Base-by-base conservation (phyloP, 2,329 filamentous ascomycete genomes). In the Blumeriella jaapii region DNA sequence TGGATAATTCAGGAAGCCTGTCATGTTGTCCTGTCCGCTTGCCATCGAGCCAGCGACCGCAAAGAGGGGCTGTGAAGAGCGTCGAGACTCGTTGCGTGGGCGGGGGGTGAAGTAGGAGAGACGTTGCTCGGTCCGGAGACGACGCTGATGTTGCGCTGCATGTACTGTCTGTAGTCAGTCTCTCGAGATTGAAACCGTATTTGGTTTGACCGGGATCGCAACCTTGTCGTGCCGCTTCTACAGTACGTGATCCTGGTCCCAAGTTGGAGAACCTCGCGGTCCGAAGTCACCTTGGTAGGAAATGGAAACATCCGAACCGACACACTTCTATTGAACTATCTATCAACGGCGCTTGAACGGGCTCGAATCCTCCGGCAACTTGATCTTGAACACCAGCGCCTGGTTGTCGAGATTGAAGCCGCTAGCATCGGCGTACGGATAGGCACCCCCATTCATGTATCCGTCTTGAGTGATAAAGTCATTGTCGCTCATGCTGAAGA, bases 401-500 rank as follows among this genome's bases (percentile, higher is more conserved):
- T 79, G 74, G 31, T 63, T 75, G 45, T 74, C 65, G 26, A 78
- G 44, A 41, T 66, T 63, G 45, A 60, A 73, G 0, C 72, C 73
- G 23, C 64, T 68, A 2, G 48, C 59, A 52, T 79, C 74, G 4
- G 56, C 55, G 46, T 74, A 79, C 10, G 52, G 50, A 35, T 69
- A 64, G 34, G 60, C 55, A 3, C 73, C 74, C 36, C 59, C 62
- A 38, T 78, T 67, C 52, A 74, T 60, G 40, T 61, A 65, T 1
- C 69, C 67, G 54, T 83, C 63, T n/a, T 83, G 77, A 0, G 78
- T 83, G 38, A 84, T 74, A 47, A 83, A 83, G 54, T 85, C 79
- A 51, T 85, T 82, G 49, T 84, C 80, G 38, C 70, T 79, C 31
- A 82, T 58, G 9, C 68, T 71, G 42, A 85, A 70, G 20, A 85